Evolutionary conservation across 345 rosid genomes (phyloP), one percentile per base, ranked within the genome.

Genomic region (Populus alba): DNA sequence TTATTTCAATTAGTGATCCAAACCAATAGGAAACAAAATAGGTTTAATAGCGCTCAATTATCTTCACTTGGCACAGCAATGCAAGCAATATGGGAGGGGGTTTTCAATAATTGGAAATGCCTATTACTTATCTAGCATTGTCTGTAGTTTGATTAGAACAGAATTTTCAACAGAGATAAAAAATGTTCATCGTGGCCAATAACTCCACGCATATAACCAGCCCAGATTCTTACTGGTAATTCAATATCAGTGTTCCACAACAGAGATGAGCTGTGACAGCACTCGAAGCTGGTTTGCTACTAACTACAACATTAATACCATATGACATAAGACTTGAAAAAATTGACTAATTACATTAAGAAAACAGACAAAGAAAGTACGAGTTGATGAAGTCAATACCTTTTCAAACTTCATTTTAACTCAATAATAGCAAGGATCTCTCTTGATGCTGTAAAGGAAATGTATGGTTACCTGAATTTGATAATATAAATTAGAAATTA

Each of bases 371-470:
- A 3, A 31, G 7, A 71, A 49, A 31, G 8, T 4, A 27, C 27
- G 20, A 27, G 23, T 12, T 35, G 23, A 73, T 15, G 27, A 73
- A 3, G 2, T 8, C 53, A 74, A 39, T 61, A 18, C 53, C 47
- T 57, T 12, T 27, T 39, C 41, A n/a, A 74, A 22, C 70, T 43
- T 74, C 77, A 61, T 74, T 63, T 74, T 43, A 61, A 20, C 33
- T 72, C 65, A 11, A 61, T n/a, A 55, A n/a, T 22, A 55, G 37
- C 63, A 59, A 57, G 51, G 71, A 37, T 38, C 47, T 4, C 25
- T 1, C 29, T 39, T 39, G 51, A n/a, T 68, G 47, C 20, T 27
- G 61, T 47, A 13, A 15, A 20, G n/a, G 61, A 55, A 20, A 55
- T 53, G 51, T 7, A 53, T 55, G 61, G 61, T 55, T 22, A 55